phyloP scores from a whole-genome alignment of 441 rosid species.

The Jatropha podagrica region DNA sequence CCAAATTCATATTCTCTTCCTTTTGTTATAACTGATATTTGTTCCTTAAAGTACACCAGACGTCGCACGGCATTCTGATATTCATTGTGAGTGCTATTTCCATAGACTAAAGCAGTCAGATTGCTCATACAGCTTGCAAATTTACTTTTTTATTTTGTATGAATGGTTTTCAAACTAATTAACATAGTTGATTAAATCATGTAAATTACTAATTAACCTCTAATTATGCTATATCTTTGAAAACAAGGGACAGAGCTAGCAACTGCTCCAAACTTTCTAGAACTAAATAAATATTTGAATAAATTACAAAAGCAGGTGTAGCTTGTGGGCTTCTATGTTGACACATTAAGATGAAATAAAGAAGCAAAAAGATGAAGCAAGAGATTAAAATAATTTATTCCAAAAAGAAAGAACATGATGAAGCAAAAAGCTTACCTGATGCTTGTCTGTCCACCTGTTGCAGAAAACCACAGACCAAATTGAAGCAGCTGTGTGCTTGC shows the following conservation, averaged over 20 bases:
- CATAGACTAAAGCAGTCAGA: not conserved
- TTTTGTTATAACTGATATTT: not conserved
- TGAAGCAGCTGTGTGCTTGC: not conserved
- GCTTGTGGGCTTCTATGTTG: not conserved
- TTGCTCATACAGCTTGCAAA: no score
- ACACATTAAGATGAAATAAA: not conserved
- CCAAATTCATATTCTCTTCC: not conserved
- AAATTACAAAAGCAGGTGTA: no score
- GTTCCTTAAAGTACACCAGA: not conserved
- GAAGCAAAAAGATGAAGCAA: not conserved
- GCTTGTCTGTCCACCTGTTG: conserved; percentile 72
- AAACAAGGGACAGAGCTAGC: not conserved
- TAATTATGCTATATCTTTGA: no score
- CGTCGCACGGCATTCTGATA: not conserved
- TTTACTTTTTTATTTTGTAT: no score
- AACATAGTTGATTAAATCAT: no score
- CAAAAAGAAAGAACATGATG: not conserved
- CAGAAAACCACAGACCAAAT: conserved; percentile 23
- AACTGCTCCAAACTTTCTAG: not conserved
- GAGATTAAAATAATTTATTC: not conserved
- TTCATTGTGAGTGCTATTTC: not conserved
- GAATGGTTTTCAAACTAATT: no score
- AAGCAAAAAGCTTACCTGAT: conserved; percentile 49
- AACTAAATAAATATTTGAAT: no score
- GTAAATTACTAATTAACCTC: no score